Conservation (phyloP, 108 stramenopile genomes). For the Licmophora abbreviata region DNA sequence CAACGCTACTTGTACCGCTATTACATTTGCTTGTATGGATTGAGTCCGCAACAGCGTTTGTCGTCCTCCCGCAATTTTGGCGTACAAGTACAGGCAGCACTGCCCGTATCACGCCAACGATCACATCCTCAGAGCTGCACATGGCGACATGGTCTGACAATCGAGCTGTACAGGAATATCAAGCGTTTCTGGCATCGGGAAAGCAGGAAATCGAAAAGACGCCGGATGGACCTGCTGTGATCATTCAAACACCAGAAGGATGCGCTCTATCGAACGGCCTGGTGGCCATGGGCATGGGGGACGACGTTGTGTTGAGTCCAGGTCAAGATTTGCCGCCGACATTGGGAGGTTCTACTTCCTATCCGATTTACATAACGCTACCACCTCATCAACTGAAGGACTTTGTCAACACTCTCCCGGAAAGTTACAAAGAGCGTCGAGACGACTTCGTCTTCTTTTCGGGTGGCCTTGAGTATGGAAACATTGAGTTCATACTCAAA, state of each 20-base stretch:
- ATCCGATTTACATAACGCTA: slow-evolving; percentile 70
- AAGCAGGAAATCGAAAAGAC: slow-evolving; percentile 52
- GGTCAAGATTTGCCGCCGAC: slow-evolving; percentile 35
- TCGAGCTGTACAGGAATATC: slow-evolving; percentile 50
- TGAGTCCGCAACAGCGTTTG: too few relatives aligned
- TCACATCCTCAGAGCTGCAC: background rate
- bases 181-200: slow-evolving; percentile 75
- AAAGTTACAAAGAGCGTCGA: slow-evolving; percentile 30
- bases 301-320: slow-evolving; percentile 55
- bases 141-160: slow-evolving; percentile 44
- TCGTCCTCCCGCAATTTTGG: too few relatives aligned
- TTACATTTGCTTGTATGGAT: too few relatives aligned
- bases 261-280: slow-evolving; percentile 44
- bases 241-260: slow-evolving; percentile 33
- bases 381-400: slow-evolving; percentile 50
- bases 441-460: slow-evolving; percentile 78
- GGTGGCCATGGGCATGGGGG: slow-evolving; percentile 42
- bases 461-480: slow-evolving; percentile 60
- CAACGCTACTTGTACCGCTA: too few relatives aligned
- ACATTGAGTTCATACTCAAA: slow-evolving; percentile 64
- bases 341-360: slow-evolving; percentile 36
- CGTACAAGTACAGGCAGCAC: too few relatives aligned
- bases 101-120: too few relatives aligned
- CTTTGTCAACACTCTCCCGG: slow-evolving; percentile 52
- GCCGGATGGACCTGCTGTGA: slow-evolving; percentile 58